Conservation (phyloP, 2,329 filamentous ascomycete species). For the Verticillium zaregamsianum region DNA sequence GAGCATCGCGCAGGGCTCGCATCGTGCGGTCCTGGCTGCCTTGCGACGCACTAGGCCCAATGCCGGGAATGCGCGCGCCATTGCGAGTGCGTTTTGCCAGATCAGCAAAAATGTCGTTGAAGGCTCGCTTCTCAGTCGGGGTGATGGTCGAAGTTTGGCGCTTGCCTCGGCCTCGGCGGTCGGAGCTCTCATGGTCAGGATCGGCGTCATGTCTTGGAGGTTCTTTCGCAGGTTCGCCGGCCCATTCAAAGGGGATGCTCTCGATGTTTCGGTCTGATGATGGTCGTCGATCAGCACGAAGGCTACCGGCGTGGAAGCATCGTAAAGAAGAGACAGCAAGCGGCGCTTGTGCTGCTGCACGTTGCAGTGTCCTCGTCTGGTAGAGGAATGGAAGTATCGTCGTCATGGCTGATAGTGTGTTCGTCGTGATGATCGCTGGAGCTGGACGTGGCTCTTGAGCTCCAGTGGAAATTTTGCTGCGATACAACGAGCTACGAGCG, state of each 20-base stretch:
- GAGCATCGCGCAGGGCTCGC: not conserved
- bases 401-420: conserved; percentile 10
- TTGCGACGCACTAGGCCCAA: not conserved
- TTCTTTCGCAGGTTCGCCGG: conserved; percentile 21
- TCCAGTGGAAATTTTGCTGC: not conserved
- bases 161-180: not conserved
- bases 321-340: not conserved
- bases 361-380: conserved; percentile 61
- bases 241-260: conserved; percentile 50
- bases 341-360: conserved; percentile 17
- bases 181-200: not conserved
- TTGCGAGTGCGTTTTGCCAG: conserved; percentile 18
- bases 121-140: conserved; percentile 52
- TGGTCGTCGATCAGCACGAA: conserved; percentile 9
- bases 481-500: not conserved
- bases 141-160: conserved; percentile 48
- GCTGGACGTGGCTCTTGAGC: not conserved
- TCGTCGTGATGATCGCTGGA: not conserved
- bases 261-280: conserved; percentile 2
- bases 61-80: not conserved
- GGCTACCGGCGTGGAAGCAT: not conserved
- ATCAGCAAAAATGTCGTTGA: conserved; percentile 51
- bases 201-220: conserved; percentile 3
- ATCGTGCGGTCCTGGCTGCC: not conserved
- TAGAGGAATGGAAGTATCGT: conserved; percentile 66